phyloP scores from a whole-genome alignment of 306 rosid species.

The Dalbergia oliveri region DNA sequence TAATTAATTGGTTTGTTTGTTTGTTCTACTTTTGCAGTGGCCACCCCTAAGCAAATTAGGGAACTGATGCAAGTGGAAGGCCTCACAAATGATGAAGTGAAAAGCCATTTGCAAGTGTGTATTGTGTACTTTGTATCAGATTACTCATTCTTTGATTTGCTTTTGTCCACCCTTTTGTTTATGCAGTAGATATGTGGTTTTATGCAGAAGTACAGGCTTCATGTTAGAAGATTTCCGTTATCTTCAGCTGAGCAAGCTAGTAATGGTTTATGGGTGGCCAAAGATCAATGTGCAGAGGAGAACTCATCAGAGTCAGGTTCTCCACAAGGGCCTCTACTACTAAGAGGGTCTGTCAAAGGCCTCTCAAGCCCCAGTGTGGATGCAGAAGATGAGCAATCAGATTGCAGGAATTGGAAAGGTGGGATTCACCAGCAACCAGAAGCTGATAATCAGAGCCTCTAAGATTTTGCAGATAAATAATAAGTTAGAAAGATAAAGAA shows the following conservation, averaged over 20 bases:
- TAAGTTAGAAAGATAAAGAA: background rate
- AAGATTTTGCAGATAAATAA: constrained; percentile 56
- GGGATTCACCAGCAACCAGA: constrained; percentile 53
- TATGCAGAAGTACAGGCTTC: constrained; percentile 91
- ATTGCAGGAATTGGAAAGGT: constrained; percentile 74
- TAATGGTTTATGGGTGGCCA: constrained; percentile 55
- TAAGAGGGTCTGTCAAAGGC: constrained; percentile 62
- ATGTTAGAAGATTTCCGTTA: constrained; percentile 67
- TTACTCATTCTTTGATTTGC: background rate
- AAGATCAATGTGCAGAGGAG: constrained; percentile 59
- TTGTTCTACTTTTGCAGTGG: constrained; percentile 63
- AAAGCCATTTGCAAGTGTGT: constrained; percentile 90
- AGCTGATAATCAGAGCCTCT: constrained; percentile 51
- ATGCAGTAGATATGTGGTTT: constrained; percentile 19
- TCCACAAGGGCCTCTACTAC: constrained; percentile 75
- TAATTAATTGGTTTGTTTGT: constrained; percentile 32
- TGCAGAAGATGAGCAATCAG: constrained; percentile 82
- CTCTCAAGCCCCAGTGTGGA: constrained; percentile 67
- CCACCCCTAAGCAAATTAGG: constrained; percentile 96
- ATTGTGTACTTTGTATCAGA: background rate
- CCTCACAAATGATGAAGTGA: constrained; percentile 95
- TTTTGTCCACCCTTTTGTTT: background rate
- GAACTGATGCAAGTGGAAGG: constrained; percentile 89
- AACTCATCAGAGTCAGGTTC: constrained; percentile 64
- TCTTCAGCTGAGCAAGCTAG: constrained; percentile 49